Evolutionary conservation across 331 rosid genomes (phyloP).

Genomic region (Saraca asoca): DNA sequence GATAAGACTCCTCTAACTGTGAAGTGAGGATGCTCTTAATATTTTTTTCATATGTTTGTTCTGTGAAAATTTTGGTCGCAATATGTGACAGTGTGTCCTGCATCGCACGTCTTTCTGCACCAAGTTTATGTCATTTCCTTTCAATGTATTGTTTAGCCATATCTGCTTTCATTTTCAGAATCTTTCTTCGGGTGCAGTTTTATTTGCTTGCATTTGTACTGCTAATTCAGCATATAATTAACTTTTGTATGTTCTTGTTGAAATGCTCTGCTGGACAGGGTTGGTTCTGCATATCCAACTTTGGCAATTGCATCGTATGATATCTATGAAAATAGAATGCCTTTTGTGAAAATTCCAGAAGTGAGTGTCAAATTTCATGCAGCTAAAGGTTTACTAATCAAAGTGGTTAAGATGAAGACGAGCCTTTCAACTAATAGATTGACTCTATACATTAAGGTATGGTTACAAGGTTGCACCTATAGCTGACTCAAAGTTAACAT

Average conservation of each 20-base stretch:
- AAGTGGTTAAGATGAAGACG: slow-evolving; percentile 12
- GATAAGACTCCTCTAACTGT: slow-evolving; percentile 17
- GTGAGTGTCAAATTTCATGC: slow-evolving; percentile 30
- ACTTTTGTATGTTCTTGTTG: slow-evolving; percentile 3
- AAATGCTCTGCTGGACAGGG: slow-evolving; percentile 42
- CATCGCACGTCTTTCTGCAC: background rate
- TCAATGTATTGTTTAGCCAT: background rate
- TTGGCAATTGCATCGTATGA: slow-evolving; percentile 40
- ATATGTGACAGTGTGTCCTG: background rate
- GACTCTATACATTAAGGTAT: slow-evolving; percentile 42
- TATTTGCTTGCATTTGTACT: background rate
- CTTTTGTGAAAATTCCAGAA: slow-evolving; percentile 33
- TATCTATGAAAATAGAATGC: slow-evolving; percentile 32
- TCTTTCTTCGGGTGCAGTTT: background rate
- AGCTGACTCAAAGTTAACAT: background rate
- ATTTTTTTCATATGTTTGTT: background rate
- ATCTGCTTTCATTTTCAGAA: background rate
- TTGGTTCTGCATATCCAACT: slow-evolving; percentile 44
- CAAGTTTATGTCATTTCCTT: background rate
- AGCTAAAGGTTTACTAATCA: slow-evolving; percentile 20
- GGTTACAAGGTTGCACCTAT: background rate
- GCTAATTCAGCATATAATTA: background rate
- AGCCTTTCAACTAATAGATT: slow-evolving; percentile 24
- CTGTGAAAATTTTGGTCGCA: background rate
- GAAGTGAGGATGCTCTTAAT: slow-evolving; percentile 35